Evolutionary conservation across 345 rosid species (phyloP), one percentile per base, ranked within the genome.

Genomic region (Aurinia saxatilis): DNA sequence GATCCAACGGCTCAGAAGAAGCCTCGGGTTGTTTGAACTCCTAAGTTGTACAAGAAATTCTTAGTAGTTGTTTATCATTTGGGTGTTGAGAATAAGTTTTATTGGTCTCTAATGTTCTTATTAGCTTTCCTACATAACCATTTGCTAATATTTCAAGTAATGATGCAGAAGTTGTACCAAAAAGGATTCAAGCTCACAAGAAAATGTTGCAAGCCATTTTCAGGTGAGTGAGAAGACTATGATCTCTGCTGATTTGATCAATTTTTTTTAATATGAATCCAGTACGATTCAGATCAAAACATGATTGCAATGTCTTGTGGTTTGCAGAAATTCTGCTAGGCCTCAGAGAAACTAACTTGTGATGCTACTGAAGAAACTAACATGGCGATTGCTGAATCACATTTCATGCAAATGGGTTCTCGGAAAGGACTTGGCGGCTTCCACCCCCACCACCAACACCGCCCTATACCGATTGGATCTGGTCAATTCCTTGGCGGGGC

Each of bases 181-280:
- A 87, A 74, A 90, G 84, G 79, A 87, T 93, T 68, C 97, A 87
- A 59, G 97, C 87, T 39, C 64, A 87, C 50, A 93, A 70, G 98
- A 91, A 73, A 88, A 91, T 59, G 92, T 91, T 0, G 96, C 95
- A 1, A 91, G 98, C 72, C 98, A 91, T 63, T 85, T 91, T 59
- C 98, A 91, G 98, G 98, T 72, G 16, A 54, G 34, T 64, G 65
- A 54, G 17, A 44, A 36, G 46, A 27, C 41, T 36, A 52, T 36
- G 49, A 17, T 17, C 4, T 53, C 49, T 17, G 12, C 27, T 27
- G 4, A 3, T 42, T 63, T 63, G 13, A 23, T n/a, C n/a, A n/a
- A n/a, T n/a, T n/a, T n/a, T n/a, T n/a, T n/a, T 40, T 18, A 2
- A 41, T 54, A 30, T 31, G 46, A n/a, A n/a, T n/a, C n/a, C n/a